Base-by-base conservation (phyloP, 2,329 filamentous ascomycete species). In the Aspergillus versicolor region DNA sequence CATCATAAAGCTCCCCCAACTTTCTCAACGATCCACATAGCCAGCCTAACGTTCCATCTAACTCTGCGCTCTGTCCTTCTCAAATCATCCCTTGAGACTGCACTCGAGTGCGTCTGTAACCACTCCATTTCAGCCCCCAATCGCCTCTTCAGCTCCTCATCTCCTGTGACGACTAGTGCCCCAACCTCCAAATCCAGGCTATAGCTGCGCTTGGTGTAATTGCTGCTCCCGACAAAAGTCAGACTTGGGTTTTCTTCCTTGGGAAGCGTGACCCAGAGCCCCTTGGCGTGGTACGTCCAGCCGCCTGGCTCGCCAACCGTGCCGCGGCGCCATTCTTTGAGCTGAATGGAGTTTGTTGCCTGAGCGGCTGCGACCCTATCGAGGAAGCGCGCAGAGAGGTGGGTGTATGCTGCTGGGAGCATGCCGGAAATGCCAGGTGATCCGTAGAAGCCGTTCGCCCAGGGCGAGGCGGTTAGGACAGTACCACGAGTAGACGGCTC, bases 201-300 rank as follows among this genome's bases (percentile, higher is more conserved):
- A 75, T 99, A 97, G 69, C 91, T 95, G 46, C 94, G 82, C 73
- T 94, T 92, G 0, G 94, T 99, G 74, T 97, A 99, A 71, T 99
- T 99, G 9, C 89, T 94, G 70, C 90, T 95, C 1, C 94, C 94
- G 1, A 99, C 84, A 17, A 97, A 81, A 32, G 88, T 95, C 54
- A 97, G 81, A 47, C 88, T 87, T 0, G 92, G 92, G 40, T 86
- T 77, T 37, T 80, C 73, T 46, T 88, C 83, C 2, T 81, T 79
- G 38, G 70, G 76, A 40, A 78, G 80, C 0, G 90, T 91, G 24
- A 97, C 82, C 93, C 93, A 97, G 2, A 97, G 80, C 0, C 94
- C 94, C 75, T 99, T 99, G 47, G 94, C 94, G 68, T 99, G 94
- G 74, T 99, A 99, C 0, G 93, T 97, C 94, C 95, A 99, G 1